phyloP scores from a whole-genome alignment of 140 eudicot species.

The Anethum foeniculum region DNA sequence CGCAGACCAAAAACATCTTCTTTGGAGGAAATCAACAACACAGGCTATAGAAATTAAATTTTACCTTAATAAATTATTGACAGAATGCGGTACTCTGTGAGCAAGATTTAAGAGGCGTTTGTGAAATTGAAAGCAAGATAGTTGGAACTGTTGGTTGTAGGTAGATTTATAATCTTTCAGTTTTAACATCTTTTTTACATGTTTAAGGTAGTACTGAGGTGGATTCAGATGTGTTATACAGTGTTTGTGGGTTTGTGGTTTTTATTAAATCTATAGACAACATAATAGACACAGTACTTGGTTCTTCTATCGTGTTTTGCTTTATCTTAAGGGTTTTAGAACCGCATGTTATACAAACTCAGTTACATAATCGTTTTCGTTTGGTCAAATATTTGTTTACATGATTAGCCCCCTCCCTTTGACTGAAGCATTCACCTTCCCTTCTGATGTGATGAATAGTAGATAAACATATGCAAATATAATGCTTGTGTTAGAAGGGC shows the following conservation, averaged over 20 bases:
- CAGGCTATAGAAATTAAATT: constrained; percentile 8
- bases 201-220: not conserved
- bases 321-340: not conserved
- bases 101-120: not conserved
- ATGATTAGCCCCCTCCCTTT: not conserved
- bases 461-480: not conserved
- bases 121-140: not conserved
- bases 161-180: not conserved
- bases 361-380: not conserved
- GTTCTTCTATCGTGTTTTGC: not conserved
- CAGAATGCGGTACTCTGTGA: not conserved
- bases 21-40: constrained; percentile 9
- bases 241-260: not conserved
- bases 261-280: not conserved
- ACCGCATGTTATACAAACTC: not conserved
- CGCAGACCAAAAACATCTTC: not conserved
- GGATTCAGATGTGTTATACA: not conserved
- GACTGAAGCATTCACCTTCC: not conserved
- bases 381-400: not conserved
- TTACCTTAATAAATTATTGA: constrained; percentile 6
- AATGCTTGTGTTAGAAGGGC: not conserved
- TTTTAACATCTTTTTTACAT: not conserved
- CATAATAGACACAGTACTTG: not conserved
- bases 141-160: not conserved
- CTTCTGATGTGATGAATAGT: not conserved